A percentile compares a stretch with the other conserved stretches of the same genome.
Evolutionary conservation across 2,329 filamentous ascomycete species (phyloP).

Genomic region (Trichoderma simmonsii): DNA sequence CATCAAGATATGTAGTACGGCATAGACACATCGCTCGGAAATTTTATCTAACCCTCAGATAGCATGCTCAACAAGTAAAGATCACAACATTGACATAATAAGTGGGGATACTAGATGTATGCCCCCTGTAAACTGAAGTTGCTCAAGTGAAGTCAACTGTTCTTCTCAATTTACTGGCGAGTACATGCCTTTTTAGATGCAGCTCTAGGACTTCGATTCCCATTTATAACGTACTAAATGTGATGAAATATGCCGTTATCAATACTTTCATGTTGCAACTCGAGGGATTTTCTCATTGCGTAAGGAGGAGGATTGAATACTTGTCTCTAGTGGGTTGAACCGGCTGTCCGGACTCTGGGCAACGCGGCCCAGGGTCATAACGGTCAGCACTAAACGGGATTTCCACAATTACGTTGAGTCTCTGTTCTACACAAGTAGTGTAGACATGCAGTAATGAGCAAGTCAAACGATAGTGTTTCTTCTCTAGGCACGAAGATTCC

Average conservation of each 20-base stretch:
- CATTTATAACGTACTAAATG: too few relatives aligned
- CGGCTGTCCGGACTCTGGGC: not conserved
- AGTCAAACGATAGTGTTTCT: not conserved
- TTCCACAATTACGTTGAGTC: not conserved
- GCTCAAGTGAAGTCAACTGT: not conserved
- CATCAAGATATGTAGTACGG: not conserved
- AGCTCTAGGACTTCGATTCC: too few relatives aligned
- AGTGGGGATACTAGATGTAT: not conserved
- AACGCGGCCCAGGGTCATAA: not conserved
- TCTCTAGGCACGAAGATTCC: not conserved
- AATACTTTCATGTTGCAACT: too few relatives aligned
- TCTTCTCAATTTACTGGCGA: not conserved
- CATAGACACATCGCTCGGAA: not conserved
- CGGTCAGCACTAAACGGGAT: not conserved
- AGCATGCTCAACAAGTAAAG: not conserved
- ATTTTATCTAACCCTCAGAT: too few relatives aligned
- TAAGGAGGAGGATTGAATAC: not conserved
- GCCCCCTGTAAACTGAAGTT: not conserved
- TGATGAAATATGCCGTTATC: not conserved
- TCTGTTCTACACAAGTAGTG: not conserved
- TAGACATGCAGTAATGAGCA: not conserved
- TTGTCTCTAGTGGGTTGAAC: not conserved
- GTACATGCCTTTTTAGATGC: too few relatives aligned
- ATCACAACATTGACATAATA: not conserved
- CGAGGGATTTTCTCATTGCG: not conserved